Evolutionary conservation across 75 land plant genomes (phyloP), one percentile per base, ranked within the genome.

Genomic region (Pinus tabuliformis): DNA sequence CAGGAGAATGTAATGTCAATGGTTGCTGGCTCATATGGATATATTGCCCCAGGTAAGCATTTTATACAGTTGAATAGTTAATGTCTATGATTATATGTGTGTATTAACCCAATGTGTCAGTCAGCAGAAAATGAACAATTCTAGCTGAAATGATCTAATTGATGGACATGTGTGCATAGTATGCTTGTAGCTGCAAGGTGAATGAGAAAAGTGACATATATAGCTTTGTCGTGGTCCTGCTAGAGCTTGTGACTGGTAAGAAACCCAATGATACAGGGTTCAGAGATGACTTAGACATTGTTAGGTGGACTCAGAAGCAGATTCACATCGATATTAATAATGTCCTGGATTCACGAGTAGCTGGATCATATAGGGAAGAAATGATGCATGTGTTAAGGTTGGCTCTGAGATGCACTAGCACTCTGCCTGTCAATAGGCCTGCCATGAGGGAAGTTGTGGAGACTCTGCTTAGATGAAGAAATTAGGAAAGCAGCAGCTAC

Each of bases 131-230:
- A 37, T 37, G 3, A 37, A 0, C 39, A 37, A 37, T 37, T 37
- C 39, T 37, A 37, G 39, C 11, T 49, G 52, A 49, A 49, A 0
- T 49, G 52, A 49, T 9, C 8, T 49, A 49, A 49, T 49, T 49
- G 52, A 49, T 49, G 52, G 52, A 49, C 11, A 49, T 49, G 52
- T 49, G 57, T 75, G 81, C 83, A 81, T 80, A 81, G 75, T 81
- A 78, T 72, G 75, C 82, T 2, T 81, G 78, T 71, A 78, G 75
- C 30, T 57, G 78, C 57, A 81, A 81, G 52, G 59, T 81, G n/a
- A 78, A 77, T 59, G 83, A 81, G 81, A 81, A 81, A 75, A 79
- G 83, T n/a, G 83, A 81, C 59, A 81, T 81, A 45, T 81, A 81
- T 75, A 81, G 83, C 76, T 81, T 81, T 57, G 83, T 80, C 18